Percentiles rank a stretch among this genome's conserved stretches.
Conservation (phyloP, 495 filamentous ascomycete species). For the Tuber melanosporum region DNA sequence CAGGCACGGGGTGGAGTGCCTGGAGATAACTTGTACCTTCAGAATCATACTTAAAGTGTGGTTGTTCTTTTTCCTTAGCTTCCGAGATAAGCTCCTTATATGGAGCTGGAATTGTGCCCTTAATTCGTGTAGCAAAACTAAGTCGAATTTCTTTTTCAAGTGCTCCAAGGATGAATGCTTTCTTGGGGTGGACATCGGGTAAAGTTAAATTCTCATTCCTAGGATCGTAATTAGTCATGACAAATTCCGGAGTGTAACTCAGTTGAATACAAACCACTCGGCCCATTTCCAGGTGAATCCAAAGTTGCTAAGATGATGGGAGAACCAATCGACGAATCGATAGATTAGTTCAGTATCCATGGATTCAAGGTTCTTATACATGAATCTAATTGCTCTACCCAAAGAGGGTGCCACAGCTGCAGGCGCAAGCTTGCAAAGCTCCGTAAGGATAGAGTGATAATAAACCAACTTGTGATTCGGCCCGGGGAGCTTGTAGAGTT, state of each 20-base stretch:
- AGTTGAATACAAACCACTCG: constrained; percentile 57
- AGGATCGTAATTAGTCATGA: neutral
- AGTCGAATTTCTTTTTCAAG: constrained; percentile 96
- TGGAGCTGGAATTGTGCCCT: constrained; percentile 79
- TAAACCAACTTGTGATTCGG: constrained; percentile 94
- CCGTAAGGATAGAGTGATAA: constrained; percentile 89
- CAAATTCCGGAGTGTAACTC: neutral
- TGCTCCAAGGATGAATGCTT: constrained; percentile 82
- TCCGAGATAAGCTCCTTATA: constrained; percentile 76
- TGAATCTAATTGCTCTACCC: constrained; percentile 83
- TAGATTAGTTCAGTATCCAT: constrained; percentile 82
- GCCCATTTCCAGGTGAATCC: constrained; percentile 99
- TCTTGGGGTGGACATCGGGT: constrained; percentile 70
- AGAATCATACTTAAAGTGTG: constrained; percentile 82
- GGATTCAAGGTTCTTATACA: constrained; percentile 70
- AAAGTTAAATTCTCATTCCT: constrained; percentile 70
- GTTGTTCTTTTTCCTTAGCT: constrained; percentile 85
- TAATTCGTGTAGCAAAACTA: constrained; percentile 92
- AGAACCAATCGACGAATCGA: constrained; percentile 95
- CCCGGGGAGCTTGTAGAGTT: constrained; percentile 77
- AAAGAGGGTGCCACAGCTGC: constrained; percentile 93
- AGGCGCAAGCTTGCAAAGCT: constrained; percentile 89
- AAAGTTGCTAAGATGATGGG: constrained; percentile 96
- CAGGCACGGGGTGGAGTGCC: constrained; percentile 1
- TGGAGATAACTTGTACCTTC: constrained; percentile 56